Percentiles rank a stretch among this genome's conserved stretches.
Conservation (phyloP, 768 basidiomycete genomes). For the Tricholoma saponaceum region DNA sequence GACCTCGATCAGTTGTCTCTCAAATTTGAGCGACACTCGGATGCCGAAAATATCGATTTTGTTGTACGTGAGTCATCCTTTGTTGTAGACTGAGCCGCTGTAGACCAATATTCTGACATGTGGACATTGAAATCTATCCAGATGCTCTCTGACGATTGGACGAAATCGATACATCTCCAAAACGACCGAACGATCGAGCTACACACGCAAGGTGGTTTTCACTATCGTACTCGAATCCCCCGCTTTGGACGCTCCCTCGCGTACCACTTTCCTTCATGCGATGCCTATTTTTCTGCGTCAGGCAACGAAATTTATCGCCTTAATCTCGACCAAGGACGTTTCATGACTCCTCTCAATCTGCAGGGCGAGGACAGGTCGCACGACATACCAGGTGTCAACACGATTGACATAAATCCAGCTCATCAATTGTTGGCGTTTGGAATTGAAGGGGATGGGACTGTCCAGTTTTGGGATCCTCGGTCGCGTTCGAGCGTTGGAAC, state of each 20-base stretch:
- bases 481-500: constrained; percentile 73
- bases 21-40: constrained; percentile 95
- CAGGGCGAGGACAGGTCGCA: constrained; percentile 42
- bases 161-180: constrained; percentile 95
- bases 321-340: constrained; percentile 93
- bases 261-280: constrained; percentile 93
- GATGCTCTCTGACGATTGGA: constrained; percentile 98
- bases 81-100: constrained; percentile 8
- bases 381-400: constrained; percentile 80
- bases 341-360: constrained; percentile 75
- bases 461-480: constrained; percentile 96
- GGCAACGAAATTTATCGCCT: constrained; percentile 89
- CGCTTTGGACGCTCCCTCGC: constrained; percentile 88
- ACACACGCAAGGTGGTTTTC: constrained; percentile 90
- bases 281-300: constrained; percentile 79
- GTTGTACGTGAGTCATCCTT: constrained; percentile 68
- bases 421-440: constrained; percentile 91
- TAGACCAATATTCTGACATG: background rate
- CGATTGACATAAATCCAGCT: constrained; percentile 87
- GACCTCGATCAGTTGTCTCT: constrained; percentile 88
- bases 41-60: constrained; percentile 98
- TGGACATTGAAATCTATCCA: constrained; percentile 25
- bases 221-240: constrained; percentile 92
- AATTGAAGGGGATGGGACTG: constrained; percentile 78
- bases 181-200: constrained; percentile 92